Evolutionary conservation across 345 rosid genomes (phyloP), one percentile per base, ranked within the genome.

Genomic region (Bretschneidera sinensis): DNA sequence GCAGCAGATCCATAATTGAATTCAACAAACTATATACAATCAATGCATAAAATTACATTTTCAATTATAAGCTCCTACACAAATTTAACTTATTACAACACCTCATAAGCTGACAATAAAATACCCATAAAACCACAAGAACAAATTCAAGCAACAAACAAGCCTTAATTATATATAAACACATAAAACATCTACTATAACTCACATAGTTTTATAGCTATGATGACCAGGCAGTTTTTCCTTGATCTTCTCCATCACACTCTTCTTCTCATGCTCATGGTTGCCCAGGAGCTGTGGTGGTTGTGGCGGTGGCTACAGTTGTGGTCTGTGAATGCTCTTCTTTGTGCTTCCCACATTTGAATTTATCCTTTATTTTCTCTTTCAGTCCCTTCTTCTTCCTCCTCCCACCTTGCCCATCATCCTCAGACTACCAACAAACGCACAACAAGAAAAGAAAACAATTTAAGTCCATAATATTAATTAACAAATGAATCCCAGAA

Each of bases 361-460:
- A 57, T 58, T 84, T 91, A 76, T 91, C 94, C 70, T 88, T 88
- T 53, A 91, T 70, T 43, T 83, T 91, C 69, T 86, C 78, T 34
- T 63, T 80, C 48, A 83, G 61, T n/a, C 90, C 84, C 57, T 77
- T 86, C 81, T 91, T 91, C 84, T 88, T 88, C 76, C 87, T 81
- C 52, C 92, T 76, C 48, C 92, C 92, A 28, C 96, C 95, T 81
- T 81, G 71, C 39, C 80, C 96, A 62, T 83, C 95, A 34, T 86
- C 96, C 79, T 80, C 87, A 10, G 79, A 75, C 86, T 74, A 64
- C 57, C 33, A 51, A 9, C 34, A 34, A 0, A n/a, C 17, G 43
- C 14, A 33, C 4, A 35, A 2, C 45, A 25, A 17, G 15, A 4
- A 47, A 13, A 0, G 22, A 34, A 60, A 54, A 15, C 24, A 17